Evolutionary conservation across 306 rosid genomes (phyloP).

Genomic region (Dryas octopetala): DNA sequence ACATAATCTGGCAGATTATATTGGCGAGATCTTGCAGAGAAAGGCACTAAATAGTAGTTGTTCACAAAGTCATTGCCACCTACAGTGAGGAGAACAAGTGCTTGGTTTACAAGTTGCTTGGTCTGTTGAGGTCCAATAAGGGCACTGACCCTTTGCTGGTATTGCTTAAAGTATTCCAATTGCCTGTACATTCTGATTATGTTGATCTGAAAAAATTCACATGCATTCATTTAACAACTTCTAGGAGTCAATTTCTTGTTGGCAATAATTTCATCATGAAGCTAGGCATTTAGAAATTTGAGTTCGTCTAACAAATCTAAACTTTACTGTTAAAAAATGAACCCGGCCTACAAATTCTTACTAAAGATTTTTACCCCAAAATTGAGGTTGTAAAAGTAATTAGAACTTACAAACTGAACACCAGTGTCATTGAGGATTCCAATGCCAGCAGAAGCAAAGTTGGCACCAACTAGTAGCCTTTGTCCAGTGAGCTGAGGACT

Average conservation of each 20-base stretch:
- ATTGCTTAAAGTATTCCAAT: conserved; percentile 48
- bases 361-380: no score
- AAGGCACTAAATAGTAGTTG: conserved; percentile 73
- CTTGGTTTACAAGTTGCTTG: conserved; percentile 38
- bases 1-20: conserved; percentile 60
- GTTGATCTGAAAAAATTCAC: conserved; percentile 46
- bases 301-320: no score
- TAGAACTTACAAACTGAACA: conserved; percentile 59
- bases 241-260: no score
- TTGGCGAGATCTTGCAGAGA: conserved; percentile 78
- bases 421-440: conserved; percentile 94
- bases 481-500: conserved; percentile 58
- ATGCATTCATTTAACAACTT: no score
- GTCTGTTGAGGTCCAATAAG: conserved; percentile 45
- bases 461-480: conserved; percentile 73
- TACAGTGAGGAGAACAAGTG: conserved; percentile 59
- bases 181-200: conserved; percentile 66
- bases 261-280: no score
- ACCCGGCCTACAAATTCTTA: no score
- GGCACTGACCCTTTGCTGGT: conserved; percentile 53
- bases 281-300: no score
- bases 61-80: conserved; percentile 94
- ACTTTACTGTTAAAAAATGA: no score
- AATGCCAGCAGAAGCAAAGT: conserved; percentile 92
- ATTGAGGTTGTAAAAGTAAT: background rate